phyloP scores from a whole-genome alignment of 1,139 yeast genomes.

The Yamadazyma kanchanaburiensis region DNA sequence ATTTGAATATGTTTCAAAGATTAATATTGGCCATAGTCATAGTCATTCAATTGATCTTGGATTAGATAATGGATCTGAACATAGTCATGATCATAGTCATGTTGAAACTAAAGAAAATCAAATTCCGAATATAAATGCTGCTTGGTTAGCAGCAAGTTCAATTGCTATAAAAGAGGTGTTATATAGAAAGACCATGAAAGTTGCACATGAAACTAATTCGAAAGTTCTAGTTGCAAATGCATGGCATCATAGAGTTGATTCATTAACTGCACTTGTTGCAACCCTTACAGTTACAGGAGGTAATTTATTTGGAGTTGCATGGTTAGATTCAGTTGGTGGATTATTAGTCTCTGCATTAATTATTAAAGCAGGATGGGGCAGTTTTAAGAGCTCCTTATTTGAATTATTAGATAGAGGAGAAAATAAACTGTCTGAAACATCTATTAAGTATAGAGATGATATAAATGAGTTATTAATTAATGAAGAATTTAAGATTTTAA shows the following conservation, averaged over 20 bases:
- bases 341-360: conserved; percentile 76
- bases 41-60: conserved; percentile 27
- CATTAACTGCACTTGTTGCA: conserved; percentile 89
- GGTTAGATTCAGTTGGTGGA: conserved; percentile 94
- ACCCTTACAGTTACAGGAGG: conserved; percentile 85
- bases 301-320: conserved; percentile 66
- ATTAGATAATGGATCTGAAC: conserved; percentile 18
- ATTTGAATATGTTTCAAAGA: conserved; percentile 40
- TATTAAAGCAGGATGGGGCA: conserved; percentile 78
- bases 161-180: conserved; percentile 84
- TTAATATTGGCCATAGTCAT: conserved; percentile 54
- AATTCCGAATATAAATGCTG: conserved; percentile 80
- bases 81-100: conserved; percentile 6
- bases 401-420: conserved; percentile 71
- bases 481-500: conserved; percentile 32
- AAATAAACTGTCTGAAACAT: conserved; percentile 25
- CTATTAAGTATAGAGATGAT: conserved; percentile 22
- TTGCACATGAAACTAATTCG: conserved; percentile 75
- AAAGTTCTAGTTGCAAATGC: conserved; percentile 94
- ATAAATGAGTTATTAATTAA: conserved; percentile 19
- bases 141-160: conserved; percentile 92
- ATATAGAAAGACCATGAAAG: conserved; percentile 73
- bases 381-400: conserved; percentile 63
- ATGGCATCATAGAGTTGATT: conserved; percentile 98
- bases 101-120: conserved; percentile 10